A percentile compares a stretch with the other conserved stretches of the same genome.
These are phyloP conservation scores for Passalora sequoiae DNA, from an alignment of 2,329 filamentous ascomycete genomes.

Conservation along the genomic window DNA sequence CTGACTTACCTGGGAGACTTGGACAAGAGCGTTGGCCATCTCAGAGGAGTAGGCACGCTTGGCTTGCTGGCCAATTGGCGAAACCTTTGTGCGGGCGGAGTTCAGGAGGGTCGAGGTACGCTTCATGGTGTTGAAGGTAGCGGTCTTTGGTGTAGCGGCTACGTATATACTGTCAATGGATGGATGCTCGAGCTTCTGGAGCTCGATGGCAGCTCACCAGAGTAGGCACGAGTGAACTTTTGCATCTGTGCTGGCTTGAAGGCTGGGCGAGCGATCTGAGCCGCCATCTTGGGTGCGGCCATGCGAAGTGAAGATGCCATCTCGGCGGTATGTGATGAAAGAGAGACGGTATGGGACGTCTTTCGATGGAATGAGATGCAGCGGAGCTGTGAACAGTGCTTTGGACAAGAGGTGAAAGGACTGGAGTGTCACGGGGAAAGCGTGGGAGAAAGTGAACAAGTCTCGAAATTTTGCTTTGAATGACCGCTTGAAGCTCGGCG, in stretches of 20 bases:
- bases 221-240: slow-evolving; percentile 64
- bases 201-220: slow-evolving; percentile 47
- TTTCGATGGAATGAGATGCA: slow-evolving; percentile 25
- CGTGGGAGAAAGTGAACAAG: slow-evolving; percentile 21
- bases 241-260: slow-evolving; percentile 46
- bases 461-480: slow-evolving; percentile 24
- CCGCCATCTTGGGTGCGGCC: slow-evolving; percentile 67
- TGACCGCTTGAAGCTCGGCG: slow-evolving; percentile 25
- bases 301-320: slow-evolving; percentile 70
- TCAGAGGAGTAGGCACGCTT: slow-evolving; percentile 75
- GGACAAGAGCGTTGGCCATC: slow-evolving; percentile 81
- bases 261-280: slow-evolving; percentile 68
- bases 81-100: slow-evolving; percentile 29
- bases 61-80: slow-evolving; percentile 45
- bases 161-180: slow-evolving; percentile 17
- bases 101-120: slow-evolving; percentile 54
- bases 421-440: slow-evolving; percentile 28
- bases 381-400: slow-evolving; percentile 24
- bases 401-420: slow-evolving; percentile 20
- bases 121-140: slow-evolving; percentile 69
- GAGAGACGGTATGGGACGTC: slow-evolving; percentile 17
- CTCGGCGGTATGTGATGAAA: slow-evolving; percentile 54
- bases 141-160: slow-evolving; percentile 39
- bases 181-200: slow-evolving; percentile 14
- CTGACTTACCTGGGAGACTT: slow-evolving; percentile 82